A percentile compares a stretch with the other conserved stretches of the same genome.
Evolutionary conservation across 192 early-diverging fungal genomes (phyloP).

Genomic region (Phlyctochytrium bullatum): DNA sequence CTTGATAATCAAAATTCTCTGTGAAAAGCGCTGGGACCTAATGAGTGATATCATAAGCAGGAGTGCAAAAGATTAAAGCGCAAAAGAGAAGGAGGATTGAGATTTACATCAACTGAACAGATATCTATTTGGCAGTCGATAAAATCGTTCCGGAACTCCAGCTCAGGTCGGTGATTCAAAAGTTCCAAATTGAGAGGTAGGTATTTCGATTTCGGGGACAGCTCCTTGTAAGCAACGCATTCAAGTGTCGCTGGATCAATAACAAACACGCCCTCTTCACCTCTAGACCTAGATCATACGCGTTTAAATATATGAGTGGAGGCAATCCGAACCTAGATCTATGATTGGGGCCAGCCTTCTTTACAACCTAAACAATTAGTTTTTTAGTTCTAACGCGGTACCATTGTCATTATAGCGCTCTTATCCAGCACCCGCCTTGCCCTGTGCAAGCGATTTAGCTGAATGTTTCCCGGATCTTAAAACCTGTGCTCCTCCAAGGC

Average conservation of each 20-base stretch:
- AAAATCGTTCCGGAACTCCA: conserved; percentile 86
- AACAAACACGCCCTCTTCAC: conserved; percentile 80
- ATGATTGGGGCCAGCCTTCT: conserved; percentile 64
- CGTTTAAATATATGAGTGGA: neutral
- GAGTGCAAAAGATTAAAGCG: neutral
- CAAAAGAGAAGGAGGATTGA: conserved; percentile 9
- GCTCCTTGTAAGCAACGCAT: conserved; percentile 77
- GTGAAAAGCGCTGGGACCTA: conserved; percentile 86
- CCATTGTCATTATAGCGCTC: conserved; percentile 93
- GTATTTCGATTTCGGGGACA: conserved; percentile 57
- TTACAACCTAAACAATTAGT: conserved; percentile 44
- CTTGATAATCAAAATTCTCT: conserved; percentile 98
- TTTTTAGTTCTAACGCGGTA: conserved; percentile 17
- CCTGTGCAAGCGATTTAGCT: neutral
- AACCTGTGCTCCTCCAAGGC: conserved; percentile 77
- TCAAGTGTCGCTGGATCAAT: conserved; percentile 71
- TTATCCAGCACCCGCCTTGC: conserved; percentile 43
- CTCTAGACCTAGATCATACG: conserved; percentile 42
- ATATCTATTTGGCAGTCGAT: conserved; percentile 92
- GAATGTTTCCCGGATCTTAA: neutral
- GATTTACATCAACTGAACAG: conserved; percentile 79
- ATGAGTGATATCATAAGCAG: too few species aligned
- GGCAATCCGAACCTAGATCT: conserved; percentile 23
- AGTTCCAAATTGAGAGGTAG: conserved; percentile 59
- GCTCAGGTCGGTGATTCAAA: conserved; percentile 50